Conservation (phyloP, 129 eudicot genomes). For the Ambrosia trifida region DNA sequence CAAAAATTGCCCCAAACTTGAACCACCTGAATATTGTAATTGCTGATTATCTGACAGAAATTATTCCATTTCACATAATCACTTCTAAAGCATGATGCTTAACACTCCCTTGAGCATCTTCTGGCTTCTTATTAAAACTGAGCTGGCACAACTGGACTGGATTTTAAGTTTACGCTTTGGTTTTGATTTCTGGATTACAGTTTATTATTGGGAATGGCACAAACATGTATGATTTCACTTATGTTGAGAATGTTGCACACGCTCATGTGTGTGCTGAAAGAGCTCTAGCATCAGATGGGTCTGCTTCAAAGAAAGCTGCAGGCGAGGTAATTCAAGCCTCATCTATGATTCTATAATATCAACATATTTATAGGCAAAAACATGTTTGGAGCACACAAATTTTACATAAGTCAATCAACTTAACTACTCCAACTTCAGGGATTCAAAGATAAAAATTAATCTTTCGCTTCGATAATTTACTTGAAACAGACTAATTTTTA, state of each 20-base stretch:
- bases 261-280: slow-evolving; percentile 99
- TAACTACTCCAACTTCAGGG: neutral
- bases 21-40: neutral
- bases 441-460: slow-evolving; percentile 3
- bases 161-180: slow-evolving; percentile 1
- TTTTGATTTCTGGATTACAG: slow-evolving; percentile 46
- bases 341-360: slow-evolving; percentile 2
- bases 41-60: neutral
- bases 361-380: neutral
- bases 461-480: neutral
- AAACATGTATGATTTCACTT: slow-evolving; percentile 92
- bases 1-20: neutral
- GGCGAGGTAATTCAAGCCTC: slow-evolving; percentile 60
- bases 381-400: slow-evolving; percentile 5
- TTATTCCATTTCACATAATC: neutral
- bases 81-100: neutral
- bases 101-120: neutral
- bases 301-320: slow-evolving; percentile 79
- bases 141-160: neutral
- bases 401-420: neutral
- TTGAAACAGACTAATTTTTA: slow-evolving; percentile 2
- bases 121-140: neutral
- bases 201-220: slow-evolving; percentile 90
- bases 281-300: slow-evolving; percentile 84
- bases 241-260: slow-evolving; percentile 97